Base-by-base conservation (phyloP, 1,284 basidiomycete species). In the Trichosporon asahii region DNA sequence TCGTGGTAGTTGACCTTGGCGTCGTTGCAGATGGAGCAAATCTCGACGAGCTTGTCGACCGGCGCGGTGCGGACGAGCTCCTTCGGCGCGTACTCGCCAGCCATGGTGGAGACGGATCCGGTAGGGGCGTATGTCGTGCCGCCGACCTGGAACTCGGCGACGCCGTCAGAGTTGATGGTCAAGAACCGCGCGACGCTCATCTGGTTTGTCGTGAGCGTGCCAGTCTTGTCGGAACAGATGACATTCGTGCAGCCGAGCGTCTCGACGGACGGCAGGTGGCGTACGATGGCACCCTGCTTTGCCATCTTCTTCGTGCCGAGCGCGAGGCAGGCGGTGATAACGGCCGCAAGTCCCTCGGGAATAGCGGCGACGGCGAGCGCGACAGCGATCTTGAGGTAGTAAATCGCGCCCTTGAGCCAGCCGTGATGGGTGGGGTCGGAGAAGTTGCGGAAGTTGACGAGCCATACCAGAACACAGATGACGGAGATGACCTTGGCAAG, bases 271-370 rank as follows among this genome's bases (percentile, higher is more conserved):
- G 95, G 95, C 73, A 98, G 85, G 82, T 96, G 94, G 77, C 94
- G 86, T 64, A 98, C 95, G 76, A 98, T 98, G 5, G 95, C 95
- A 72, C 96, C 96, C 84, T 94, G 92, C 86, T 95, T 92, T 0
- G 95, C 94, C 95, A 98, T 98, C 82, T 95, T 95, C 85, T 95
- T 94, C 14, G 94, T 96, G 21, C 95, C 95, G 12, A 98, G 87
- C 8, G 95, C 95, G 60, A 98, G 85, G 82, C 94, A 96, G n/a
- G 93, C 94, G 7, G 95, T 98, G 78, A 97, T 96, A 72, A 98
- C 95, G 64, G 94, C 94, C 37, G 95, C 94, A 14, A 98, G 86
- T 73, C 95, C 95, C 82, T 98, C 95, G 0, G 95, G 95, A 77
- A 97, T 97, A 64, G 95, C 95, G 69, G 95, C 95, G 60, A 98